Percentiles rank a stretch among this genome's conserved stretches.
Evolutionary conservation across 2,329 filamentous ascomycete species (phyloP).

Genomic region (Chaetomiaceae sp.): DNA sequence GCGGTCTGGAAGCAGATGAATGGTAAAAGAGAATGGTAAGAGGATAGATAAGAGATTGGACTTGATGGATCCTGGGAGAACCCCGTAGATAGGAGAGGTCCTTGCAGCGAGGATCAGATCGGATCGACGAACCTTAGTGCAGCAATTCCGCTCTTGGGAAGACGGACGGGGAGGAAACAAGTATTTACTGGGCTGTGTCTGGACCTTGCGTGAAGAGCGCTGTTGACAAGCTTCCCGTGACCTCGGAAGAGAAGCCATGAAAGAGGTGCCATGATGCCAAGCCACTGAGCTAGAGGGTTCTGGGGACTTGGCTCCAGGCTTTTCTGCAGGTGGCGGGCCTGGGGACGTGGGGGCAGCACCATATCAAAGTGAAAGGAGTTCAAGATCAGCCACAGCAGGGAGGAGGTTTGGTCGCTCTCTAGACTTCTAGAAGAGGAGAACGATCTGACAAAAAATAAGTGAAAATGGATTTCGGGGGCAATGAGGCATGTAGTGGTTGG

Average conservation of each 20-base stretch:
- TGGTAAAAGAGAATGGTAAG: conserved; percentile 6
- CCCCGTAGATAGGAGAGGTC: conserved; percentile 3
- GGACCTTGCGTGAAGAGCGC: neutral
- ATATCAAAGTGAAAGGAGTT: too few species aligned
- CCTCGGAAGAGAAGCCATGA: neutral
- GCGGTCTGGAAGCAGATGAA: neutral
- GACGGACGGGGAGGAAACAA: neutral
- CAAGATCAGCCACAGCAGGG: too few species aligned
- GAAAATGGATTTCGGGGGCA: too few species aligned
- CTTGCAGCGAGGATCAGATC: neutral
- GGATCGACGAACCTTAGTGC: neutral
- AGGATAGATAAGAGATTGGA: conserved; percentile 3
- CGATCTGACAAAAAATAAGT: too few species aligned
- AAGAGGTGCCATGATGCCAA: neutral
- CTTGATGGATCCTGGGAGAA: neutral
- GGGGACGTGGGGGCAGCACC: too few species aligned
- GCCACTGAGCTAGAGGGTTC: too few species aligned
- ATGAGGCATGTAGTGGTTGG: too few species aligned
- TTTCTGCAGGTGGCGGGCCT: too few species aligned
- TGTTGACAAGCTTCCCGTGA: neutral
- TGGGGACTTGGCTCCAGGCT: too few species aligned
- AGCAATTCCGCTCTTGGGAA: neutral
- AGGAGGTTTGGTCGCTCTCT: too few species aligned
- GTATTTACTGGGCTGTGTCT: neutral
- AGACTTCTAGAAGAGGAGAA: too few species aligned